A percentile compares a stretch with the other conserved stretches of the same genome.
Evolutionary conservation across 768 basidiomycete genomes (phyloP).

Genomic region (Phlegmacium glaucopus): DNA sequence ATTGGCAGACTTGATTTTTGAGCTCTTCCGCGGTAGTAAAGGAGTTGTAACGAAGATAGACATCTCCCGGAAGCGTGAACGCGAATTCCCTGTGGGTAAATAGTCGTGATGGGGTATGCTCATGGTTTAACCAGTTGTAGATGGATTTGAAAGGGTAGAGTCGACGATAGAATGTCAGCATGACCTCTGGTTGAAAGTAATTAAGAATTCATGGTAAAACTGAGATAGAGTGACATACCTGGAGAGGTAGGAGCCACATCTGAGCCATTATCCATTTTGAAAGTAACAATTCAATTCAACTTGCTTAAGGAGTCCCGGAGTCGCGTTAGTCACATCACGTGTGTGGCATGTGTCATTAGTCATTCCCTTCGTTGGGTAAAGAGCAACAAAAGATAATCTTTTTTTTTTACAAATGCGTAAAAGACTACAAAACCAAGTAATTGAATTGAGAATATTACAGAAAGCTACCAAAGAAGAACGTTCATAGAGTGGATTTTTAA

Average conservation of each 20-base stretch:
- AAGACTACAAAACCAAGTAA: too few relatives aligned
- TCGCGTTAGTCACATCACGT: too few relatives aligned
- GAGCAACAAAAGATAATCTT: too few relatives aligned
- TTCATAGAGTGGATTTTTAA: not conserved
- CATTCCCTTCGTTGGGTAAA: too few relatives aligned
- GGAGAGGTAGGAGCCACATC: constrained; percentile 17
- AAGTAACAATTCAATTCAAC: too few relatives aligned
- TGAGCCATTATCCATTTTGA: not conserved
- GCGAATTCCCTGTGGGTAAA: constrained; percentile 96
- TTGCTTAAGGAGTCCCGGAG: too few relatives aligned
- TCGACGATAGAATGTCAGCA: constrained; percentile 77
- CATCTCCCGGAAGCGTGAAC: constrained; percentile 86
- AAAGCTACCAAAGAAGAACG: too few relatives aligned
- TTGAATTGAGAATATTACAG: too few relatives aligned
- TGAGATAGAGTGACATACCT: constrained; percentile 10
- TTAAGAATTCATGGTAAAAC: not conserved
- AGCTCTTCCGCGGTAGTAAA: constrained; percentile 84
- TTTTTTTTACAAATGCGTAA: too few relatives aligned
- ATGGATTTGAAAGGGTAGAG: constrained; percentile 95
- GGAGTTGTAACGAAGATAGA: constrained; percentile 94
- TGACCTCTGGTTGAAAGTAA: constrained; percentile 32
- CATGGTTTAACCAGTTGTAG: constrained; percentile 94
- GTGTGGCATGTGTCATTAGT: too few relatives aligned
- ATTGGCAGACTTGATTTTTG: constrained; percentile 80
- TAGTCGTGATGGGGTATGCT: constrained; percentile 70